Evolutionary conservation across 2,329 filamentous ascomycete species (phyloP).

Genomic region (Lizonia empirigonia): DNA sequence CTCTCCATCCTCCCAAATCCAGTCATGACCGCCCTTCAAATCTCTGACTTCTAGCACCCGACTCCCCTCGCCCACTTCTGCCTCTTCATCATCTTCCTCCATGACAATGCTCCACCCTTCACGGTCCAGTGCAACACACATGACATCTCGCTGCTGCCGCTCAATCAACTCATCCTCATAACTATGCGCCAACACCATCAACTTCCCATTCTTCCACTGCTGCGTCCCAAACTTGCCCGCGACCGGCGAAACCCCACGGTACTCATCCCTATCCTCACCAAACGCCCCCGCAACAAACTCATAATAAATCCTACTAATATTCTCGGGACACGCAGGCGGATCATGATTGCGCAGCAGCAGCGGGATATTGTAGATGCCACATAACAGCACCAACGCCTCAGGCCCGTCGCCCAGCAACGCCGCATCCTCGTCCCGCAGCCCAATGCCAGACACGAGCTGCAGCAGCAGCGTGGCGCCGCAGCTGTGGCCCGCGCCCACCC

Average conservation of each 20-base stretch:
- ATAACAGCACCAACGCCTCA: slow-evolving; percentile 63
- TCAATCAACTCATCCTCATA: slow-evolving; percentile 57
- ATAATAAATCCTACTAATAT: slow-evolving; percentile 58
- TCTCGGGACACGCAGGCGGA: slow-evolving; percentile 33
- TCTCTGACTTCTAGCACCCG: slow-evolving; percentile 51
- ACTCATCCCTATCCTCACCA: slow-evolving; percentile 49
- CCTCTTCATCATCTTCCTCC: slow-evolving; percentile 36
- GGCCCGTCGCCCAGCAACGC: background rate
- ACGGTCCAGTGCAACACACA: slow-evolving; percentile 57
- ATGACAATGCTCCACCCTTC: slow-evolving; percentile 47
- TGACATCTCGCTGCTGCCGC: slow-evolving; percentile 62
- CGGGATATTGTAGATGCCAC: slow-evolving; percentile 70
- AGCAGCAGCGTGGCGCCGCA: slow-evolving; percentile 68
- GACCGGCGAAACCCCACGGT: slow-evolving; percentile 58
- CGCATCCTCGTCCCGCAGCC: slow-evolving; percentile 3
- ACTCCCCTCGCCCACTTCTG: slow-evolving; percentile 34
- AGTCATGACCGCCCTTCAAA: slow-evolving; percentile 65
- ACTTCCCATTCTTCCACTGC: slow-evolving; percentile 47
- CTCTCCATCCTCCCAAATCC: slow-evolving; percentile 65
- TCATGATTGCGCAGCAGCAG: slow-evolving; percentile 56
- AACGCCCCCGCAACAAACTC: slow-evolving; percentile 67
- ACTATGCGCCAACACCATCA: slow-evolving; percentile 55
- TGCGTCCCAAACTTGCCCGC: slow-evolving; percentile 49
- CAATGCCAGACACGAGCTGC: slow-evolving; percentile 54
- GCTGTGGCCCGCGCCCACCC: slow-evolving; percentile 66